These are phyloP conservation scores for Coniferiporia sulphurascens DNA, from an alignment of 1,284 basidiomycete genomes.

Conservation along the genomic window DNA sequence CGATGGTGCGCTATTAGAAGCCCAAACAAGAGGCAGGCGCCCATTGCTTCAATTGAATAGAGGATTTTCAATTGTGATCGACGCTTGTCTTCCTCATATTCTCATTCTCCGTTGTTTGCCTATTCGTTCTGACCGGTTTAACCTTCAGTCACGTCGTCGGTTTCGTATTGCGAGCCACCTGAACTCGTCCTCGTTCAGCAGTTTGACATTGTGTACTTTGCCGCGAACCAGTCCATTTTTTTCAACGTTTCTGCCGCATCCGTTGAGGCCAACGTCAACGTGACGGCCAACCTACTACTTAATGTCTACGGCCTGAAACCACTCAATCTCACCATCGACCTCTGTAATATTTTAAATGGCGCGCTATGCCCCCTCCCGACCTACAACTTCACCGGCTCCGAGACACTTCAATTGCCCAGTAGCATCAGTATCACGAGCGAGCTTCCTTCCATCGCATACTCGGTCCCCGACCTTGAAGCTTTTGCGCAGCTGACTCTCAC, in stretches of 20 bases:
- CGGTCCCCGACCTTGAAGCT: constrained; percentile 89
- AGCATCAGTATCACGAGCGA: constrained; percentile 45
- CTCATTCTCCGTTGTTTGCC: not conserved
- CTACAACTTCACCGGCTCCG: constrained; percentile 82
- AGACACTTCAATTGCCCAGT: constrained; percentile 69
- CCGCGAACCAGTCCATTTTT: constrained; percentile 61
- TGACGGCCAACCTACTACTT: constrained; percentile 73
- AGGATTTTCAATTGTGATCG: not conserved
- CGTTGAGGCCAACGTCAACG: constrained; percentile 72
- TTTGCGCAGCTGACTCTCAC: constrained; percentile 79
- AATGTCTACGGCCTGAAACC: constrained; percentile 79
- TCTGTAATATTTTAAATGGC: constrained; percentile 72
- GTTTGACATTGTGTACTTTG: constrained; percentile 75
- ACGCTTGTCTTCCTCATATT: not conserved
- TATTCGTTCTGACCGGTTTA: not conserved
- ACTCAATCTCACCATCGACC: constrained; percentile 72
- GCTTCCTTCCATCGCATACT: constrained; percentile 80
- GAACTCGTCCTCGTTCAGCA: constrained; percentile 75
- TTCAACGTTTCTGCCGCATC: constrained; percentile 75
- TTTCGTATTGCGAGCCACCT: constrained; percentile 83
- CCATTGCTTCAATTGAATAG: not conserved
- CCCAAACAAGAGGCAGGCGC: not conserved
- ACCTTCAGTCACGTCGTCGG: constrained; percentile 70
- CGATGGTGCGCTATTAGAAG: not conserved
- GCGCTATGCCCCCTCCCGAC: constrained; percentile 84